Evolutionary conservation across 169 alveolate species (phyloP), one percentile per base, ranked within the genome.

Genomic region (Plasmodium gallinaceum): DNA sequence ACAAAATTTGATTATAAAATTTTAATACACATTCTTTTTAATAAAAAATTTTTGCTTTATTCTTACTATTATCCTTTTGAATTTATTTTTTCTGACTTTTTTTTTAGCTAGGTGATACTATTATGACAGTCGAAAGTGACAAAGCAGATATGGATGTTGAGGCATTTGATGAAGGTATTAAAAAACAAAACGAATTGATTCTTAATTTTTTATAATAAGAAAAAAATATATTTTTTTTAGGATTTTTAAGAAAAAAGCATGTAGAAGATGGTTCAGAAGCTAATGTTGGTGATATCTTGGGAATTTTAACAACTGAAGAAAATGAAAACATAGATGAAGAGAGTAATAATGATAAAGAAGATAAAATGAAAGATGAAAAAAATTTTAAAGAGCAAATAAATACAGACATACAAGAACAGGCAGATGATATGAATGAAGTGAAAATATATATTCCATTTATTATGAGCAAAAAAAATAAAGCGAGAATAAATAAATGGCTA

Each of bases 91-190:
- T n/a, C n/a, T n/a, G n/a, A n/a, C n/a, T n/a, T n/a, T 39, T n/a
- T 45, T 46, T 14, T 69, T 65, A 86, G 92, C 52, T 85, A 12
- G 95, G 95, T 1, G 95, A 92, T 58, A 89, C 74, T 42, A 72
- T 88, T n/a, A 74, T 92, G 92, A 90, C 92, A 3, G 94, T 91
- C 0, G 94, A 91, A 70, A 88, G 93, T 61, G 95, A 92, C 71
- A 91, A 90, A 39, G 94, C 95, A 26, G 95, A 92, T 60, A 92
- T 92, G 94, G 94, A 92, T 20, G 94, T 90, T 12, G 94, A 92
- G 26, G 86, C 91, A 39, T 90, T 92, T 64, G 94, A 92, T 58
- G 92, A 85, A 37, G 94, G 95, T 80, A 68, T 24, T 22, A 61
- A 12, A 61, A 7, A 5, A 18, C 18, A 20, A 61, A 22, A 61